A percentile compares a stretch with the other conserved stretches of the same genome.
Conservation (phyloP, 2,329 filamentous ascomycete genomes). For the Emericellopsis atlantica region DNA sequence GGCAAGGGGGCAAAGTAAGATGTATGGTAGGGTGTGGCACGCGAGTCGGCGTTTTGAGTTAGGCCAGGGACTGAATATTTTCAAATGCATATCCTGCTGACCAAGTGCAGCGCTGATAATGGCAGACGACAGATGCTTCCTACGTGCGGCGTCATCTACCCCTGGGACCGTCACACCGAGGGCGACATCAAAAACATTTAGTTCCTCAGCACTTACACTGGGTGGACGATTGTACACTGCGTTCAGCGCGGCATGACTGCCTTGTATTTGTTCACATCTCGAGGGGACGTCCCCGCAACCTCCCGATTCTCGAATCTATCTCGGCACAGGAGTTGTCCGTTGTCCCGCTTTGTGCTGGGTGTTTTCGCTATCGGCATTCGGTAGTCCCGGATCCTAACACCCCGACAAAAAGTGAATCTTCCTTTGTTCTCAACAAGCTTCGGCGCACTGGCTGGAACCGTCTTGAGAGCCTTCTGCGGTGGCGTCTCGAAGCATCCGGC, state of each 20-base stretch:
- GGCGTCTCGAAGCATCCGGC: not conserved
- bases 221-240: too few species aligned
- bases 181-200: too few species aligned
- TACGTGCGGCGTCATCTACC: too few species aligned
- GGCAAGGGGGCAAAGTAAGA: constrained; percentile 60
- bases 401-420: constrained; percentile 12
- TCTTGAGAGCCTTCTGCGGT: constrained; percentile 7
- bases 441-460: constrained; percentile 12
- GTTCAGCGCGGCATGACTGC: too few species aligned
- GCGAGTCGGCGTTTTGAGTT: constrained; percentile 2
- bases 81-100: too few species aligned
- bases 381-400: constrained; percentile 16
- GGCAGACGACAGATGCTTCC: too few species aligned
- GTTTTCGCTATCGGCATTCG: constrained; percentile 7
- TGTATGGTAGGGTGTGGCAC: not conserved
- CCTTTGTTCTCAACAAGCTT: constrained; percentile 12
- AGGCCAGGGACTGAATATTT: not conserved
- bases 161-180: too few species aligned
- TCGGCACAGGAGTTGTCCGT: constrained; percentile 13
- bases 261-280: constrained; percentile 5
- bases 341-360: constrained; percentile 1
- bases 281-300: constrained; percentile 5
- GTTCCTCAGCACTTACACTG: too few species aligned
- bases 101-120: too few species aligned
- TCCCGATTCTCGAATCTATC: constrained; percentile 16